A percentile compares a stretch with the other conserved stretches of the same genome.
phyloP scores from a whole-genome alignment of 2,329 filamentous ascomycete species.

The Aciculosporium take region DNA sequence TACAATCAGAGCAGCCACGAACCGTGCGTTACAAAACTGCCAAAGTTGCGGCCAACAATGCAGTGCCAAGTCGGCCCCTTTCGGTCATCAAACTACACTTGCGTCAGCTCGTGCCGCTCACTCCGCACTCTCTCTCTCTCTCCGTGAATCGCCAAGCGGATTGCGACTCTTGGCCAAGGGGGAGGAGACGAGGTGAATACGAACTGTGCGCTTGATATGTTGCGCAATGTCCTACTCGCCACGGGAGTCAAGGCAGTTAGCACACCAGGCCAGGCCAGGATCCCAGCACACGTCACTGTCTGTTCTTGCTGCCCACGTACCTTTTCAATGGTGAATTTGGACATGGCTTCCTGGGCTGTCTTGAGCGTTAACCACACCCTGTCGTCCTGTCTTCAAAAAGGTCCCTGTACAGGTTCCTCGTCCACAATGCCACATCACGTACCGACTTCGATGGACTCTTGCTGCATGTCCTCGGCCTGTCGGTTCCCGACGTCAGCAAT shows the following conservation, averaged over 20 bases:
- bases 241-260: no score
- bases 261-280: constrained; percentile 9
- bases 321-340: constrained; percentile 49
- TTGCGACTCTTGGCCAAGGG: no score
- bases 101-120: neutral
- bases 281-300: neutral
- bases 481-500: constrained; percentile 17
- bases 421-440: constrained; percentile 22
- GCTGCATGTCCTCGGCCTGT: constrained; percentile 93
- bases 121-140: neutral
- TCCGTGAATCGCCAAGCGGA: neutral
- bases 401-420: neutral
- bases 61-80: constrained; percentile 99
- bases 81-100: constrained; percentile 72
- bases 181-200: constrained; percentile 16
- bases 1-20: constrained; percentile 17
- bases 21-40: constrained; percentile 98
- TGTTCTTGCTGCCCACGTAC: constrained; percentile 17
- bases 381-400: no score
- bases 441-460: constrained; percentile 92
- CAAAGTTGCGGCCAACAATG: constrained; percentile 96
- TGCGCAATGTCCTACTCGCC: constrained; percentile 70
- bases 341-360: constrained; percentile 48
- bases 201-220: constrained; percentile 84
- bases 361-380: constrained; percentile 4